Evolutionary conservation across 768 basidiomycete species (phyloP).

Genomic region (Lactifluus pinguis): DNA sequence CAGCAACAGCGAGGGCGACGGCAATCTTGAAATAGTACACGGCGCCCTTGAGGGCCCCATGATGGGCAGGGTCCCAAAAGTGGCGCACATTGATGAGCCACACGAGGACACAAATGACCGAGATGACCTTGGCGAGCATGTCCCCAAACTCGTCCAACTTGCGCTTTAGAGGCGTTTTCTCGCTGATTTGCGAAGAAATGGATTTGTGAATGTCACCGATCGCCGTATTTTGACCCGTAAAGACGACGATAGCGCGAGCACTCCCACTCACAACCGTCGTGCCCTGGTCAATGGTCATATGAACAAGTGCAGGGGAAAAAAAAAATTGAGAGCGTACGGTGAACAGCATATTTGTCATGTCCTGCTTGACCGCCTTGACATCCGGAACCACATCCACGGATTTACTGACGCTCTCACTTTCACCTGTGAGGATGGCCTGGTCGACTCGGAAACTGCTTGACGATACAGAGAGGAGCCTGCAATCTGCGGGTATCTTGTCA

Average conservation of each 20-base stretch:
- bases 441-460: conserved; percentile 93
- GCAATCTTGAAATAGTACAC: conserved; percentile 99
- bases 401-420: conserved; percentile 86
- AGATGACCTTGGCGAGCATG: conserved; percentile 94
- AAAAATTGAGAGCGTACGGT: conserved; percentile 42
- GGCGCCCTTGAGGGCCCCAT: conserved; percentile 84
- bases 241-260: conserved; percentile 79
- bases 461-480: conserved; percentile 77
- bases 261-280: conserved; percentile 94
- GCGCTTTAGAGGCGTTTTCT: conserved; percentile 95
- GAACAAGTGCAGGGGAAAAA: background rate
- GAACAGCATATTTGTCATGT: conserved; percentile 96
- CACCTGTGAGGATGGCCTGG: conserved; percentile 95
- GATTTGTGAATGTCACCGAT: conserved; percentile 97
- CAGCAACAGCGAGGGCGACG: conserved; percentile 96
- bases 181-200: conserved; percentile 84
- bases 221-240: conserved; percentile 80
- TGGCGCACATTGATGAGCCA: conserved; percentile 97
- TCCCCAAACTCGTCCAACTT: conserved; percentile 99
- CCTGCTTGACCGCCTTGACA: conserved; percentile 83
- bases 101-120: conserved; percentile 92
- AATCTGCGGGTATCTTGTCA: conserved; percentile 94
- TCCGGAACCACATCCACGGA: conserved; percentile 59
- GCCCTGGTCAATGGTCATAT: conserved; percentile 53
- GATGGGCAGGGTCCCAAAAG: conserved; percentile 93